Evolutionary conservation across 768 basidiomycete species (phyloP).

Genomic region (Royoungia palumana): DNA sequence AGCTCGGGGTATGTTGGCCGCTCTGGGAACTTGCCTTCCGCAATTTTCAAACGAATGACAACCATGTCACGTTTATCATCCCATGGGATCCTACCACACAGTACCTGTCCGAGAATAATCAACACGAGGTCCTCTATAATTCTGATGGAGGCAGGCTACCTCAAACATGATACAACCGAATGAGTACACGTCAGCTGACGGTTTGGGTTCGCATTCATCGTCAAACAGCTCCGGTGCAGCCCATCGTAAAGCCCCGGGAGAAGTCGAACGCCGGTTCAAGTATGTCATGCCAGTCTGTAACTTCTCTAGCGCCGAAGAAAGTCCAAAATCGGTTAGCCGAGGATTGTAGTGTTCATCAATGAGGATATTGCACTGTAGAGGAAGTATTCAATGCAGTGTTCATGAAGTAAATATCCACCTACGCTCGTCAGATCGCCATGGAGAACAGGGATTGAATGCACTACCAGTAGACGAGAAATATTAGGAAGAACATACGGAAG

Average conservation of each 20-base stretch:
- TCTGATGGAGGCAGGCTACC: not conserved
- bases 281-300: constrained; percentile 1
- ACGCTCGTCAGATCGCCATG: constrained; percentile 29
- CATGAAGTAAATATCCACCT: not conserved
- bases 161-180: constrained; percentile 24
- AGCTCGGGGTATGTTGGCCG: not conserved
- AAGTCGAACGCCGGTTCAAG: constrained; percentile 23
- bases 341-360: constrained; percentile 38
- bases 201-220: constrained; percentile 5
- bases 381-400: not conserved
- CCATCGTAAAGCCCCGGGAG: constrained; percentile 42
- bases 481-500: not conserved
- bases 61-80: not conserved
- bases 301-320: constrained; percentile 29
- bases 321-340: constrained; percentile 41
- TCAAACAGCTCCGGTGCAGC: constrained; percentile 37
- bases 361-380: constrained; percentile 21
- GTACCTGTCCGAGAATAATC: not conserved
- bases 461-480: not conserved
- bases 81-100: constrained; percentile 1
- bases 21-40: not conserved
- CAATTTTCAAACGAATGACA: not conserved
- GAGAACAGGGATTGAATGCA: constrained; percentile 6
- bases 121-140: not conserved
- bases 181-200: constrained; percentile 15